Conservation (phyloP, 2,329 filamentous ascomycete genomes). For the Calonectria pauciramosa region DNA sequence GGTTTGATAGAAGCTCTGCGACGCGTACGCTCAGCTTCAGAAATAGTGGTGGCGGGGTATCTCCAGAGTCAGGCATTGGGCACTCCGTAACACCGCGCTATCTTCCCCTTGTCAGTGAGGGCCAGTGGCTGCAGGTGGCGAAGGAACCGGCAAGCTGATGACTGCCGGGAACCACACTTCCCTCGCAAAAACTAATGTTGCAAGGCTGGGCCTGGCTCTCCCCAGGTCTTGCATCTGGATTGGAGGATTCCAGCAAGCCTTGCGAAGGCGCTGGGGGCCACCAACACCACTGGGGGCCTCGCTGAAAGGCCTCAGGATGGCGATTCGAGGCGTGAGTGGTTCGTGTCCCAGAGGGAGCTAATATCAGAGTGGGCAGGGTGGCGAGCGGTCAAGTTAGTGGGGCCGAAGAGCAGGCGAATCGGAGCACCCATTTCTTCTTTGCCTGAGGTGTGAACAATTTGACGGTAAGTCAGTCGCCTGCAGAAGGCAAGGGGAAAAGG, state of each 20-base stretch:
- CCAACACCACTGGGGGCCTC: constrained; percentile 11
- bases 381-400: constrained; percentile 22
- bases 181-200: neutral
- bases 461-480: neutral
- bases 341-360: constrained; percentile 14
- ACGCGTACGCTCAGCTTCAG: neutral
- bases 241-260: constrained; percentile 14
- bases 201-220: constrained; percentile 5
- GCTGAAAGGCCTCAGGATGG: neutral
- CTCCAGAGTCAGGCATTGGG: neutral
- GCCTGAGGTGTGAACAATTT: constrained; percentile 11
- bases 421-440: neutral
- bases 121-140: constrained; percentile 22
- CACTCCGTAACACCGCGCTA: neutral
- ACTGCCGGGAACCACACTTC: neutral
- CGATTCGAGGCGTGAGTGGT: constrained; percentile 20
- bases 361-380: constrained; percentile 6
- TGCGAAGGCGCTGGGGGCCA: neutral
- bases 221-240: constrained; percentile 3
- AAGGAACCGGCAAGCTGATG: neutral
- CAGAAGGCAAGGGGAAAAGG: constrained; percentile 19
- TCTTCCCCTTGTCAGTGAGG: neutral
- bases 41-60: constrained; percentile 7
- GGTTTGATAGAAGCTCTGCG: neutral
- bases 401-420: neutral